A percentile compares a stretch with the other conserved stretches of the same genome.
Evolutionary conservation across 805 yeast genomes (phyloP).

Genomic region (Metschnikowia gruessii): DNA sequence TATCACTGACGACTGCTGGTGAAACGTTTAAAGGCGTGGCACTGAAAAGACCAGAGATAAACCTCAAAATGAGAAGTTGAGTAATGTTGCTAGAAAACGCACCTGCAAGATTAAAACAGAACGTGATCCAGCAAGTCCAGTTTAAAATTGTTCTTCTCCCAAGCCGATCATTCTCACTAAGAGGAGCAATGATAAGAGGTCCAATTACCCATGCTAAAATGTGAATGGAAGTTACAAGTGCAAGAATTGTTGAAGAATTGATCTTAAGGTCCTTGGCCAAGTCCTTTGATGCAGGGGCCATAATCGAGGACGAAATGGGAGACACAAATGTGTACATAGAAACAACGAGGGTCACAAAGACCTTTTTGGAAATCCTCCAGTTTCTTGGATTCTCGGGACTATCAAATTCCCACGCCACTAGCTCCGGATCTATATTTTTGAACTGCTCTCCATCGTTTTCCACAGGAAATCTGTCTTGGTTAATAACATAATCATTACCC

Average conservation of each 20-base stretch:
- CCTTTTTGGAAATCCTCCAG: constrained; percentile 28
- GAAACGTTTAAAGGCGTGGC: constrained; percentile 39
- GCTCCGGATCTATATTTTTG: constrained; percentile 34
- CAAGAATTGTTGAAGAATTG: constrained; percentile 21
- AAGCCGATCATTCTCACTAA: constrained; percentile 35
- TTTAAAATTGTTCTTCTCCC: constrained; percentile 37
- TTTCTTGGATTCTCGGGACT: constrained; percentile 37
- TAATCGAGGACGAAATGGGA: constrained; percentile 41
- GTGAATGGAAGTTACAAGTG: constrained; percentile 37
- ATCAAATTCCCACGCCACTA: constrained; percentile 34
- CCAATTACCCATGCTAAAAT: constrained; percentile 42
- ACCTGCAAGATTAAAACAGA: constrained; percentile 36
- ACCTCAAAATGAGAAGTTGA: constrained; percentile 34
- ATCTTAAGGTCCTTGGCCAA: constrained; percentile 32
- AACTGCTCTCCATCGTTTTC: constrained; percentile 34
- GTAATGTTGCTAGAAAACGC: constrained; percentile 34
- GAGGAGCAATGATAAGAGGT: constrained; percentile 39
- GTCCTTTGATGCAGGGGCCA: constrained; percentile 35
- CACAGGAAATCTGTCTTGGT: constrained; percentile 24
- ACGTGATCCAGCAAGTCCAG: constrained; percentile 33
- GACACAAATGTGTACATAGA: constrained; percentile 38
- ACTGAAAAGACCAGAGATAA: constrained; percentile 39
- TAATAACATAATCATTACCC: constrained; percentile 7
- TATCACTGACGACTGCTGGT: constrained; percentile 39
- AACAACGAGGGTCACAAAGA: constrained; percentile 26